A percentile compares a stretch with the other conserved stretches of the same genome.
Conservation (phyloP, 2,329 filamentous ascomycete genomes). For the Microdochium paspali region DNA sequence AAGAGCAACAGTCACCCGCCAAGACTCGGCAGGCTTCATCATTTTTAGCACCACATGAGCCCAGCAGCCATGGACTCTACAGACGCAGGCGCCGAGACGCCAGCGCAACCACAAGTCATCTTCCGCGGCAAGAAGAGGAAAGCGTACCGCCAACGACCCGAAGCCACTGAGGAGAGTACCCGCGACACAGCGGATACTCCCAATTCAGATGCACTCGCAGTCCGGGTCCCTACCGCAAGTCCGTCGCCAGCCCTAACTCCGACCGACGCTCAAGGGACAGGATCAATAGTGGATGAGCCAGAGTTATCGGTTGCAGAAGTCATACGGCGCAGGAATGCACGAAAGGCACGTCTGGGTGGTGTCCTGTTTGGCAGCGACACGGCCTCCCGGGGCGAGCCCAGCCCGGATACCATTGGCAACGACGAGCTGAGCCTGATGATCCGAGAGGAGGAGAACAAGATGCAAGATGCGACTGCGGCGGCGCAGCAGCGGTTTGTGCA, state of each 20-base stretch:
- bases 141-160: conserved; percentile 40
- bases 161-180: conserved; percentile 2
- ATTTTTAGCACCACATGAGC: too few relatives aligned
- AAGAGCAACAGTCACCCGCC: too few relatives aligned
- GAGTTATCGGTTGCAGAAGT: conserved; percentile 38
- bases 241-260: neutral
- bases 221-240: conserved; percentile 1
- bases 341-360: conserved; percentile 39
- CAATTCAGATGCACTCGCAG: conserved; percentile 1
- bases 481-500: conserved; percentile 54
- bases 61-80: neutral
- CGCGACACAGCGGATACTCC: conserved; percentile 2
- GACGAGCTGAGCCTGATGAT: conserved; percentile 26
- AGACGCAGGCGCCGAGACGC: neutral
- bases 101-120: conserved; percentile 25
- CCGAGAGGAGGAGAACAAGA: conserved; percentile 21
- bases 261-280: conserved; percentile 5
- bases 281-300: conserved; percentile 17
- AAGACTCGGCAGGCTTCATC: too few relatives aligned
- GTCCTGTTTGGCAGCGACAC: conserved; percentile 41
- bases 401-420: conserved; percentile 12
- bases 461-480: conserved; percentile 14
- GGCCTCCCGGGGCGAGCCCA: conserved; percentile 10
- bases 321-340: conserved; percentile 41
- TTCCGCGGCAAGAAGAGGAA: conserved; percentile 56